Percentiles rank a stretch among this genome's conserved stretches.
phyloP scores from a whole-genome alignment of 768 basidiomycete species.

The Mycena venus region DNA sequence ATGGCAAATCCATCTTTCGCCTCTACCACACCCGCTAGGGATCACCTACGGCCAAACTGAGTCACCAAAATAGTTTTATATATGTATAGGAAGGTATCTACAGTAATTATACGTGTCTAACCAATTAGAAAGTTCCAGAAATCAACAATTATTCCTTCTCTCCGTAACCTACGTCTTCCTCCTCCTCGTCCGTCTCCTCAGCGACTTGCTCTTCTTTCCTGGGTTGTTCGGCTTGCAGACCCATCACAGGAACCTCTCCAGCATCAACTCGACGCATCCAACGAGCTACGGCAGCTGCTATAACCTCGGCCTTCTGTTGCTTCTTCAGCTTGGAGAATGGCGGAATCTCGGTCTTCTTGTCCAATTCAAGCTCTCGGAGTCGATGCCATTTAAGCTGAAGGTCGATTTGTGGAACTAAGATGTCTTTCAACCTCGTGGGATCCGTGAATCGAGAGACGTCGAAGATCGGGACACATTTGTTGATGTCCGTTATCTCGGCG shows the following conservation, averaged over 20 bases:
- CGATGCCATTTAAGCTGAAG: conserved; percentile 24
- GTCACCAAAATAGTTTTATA: background rate
- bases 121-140: background rate
- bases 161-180: conserved; percentile 4
- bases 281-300: background rate
- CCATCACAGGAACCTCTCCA: background rate
- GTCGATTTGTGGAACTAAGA: background rate
- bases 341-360: conserved; percentile 13
- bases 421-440: background rate
- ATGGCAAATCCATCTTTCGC: conserved; percentile 8
- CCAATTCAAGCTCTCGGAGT: conserved; percentile 4
- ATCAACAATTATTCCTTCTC: background rate
- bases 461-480: background rate
- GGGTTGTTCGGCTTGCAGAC: background rate
- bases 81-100: conserved; percentile 13
- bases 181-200: background rate
- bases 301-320: background rate
- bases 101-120: background rate
- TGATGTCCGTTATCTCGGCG: background rate
- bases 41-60: background rate
- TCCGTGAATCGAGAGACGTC: conserved; percentile 1
- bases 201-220: background rate
- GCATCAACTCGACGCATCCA: background rate
- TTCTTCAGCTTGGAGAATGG: conserved; percentile 12
- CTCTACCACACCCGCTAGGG: background rate